Evolutionary conservation across 495 filamentous ascomycete species (phyloP), one percentile per base, ranked within the genome.

Genomic region (Oleoguttula mirabilis): DNA sequence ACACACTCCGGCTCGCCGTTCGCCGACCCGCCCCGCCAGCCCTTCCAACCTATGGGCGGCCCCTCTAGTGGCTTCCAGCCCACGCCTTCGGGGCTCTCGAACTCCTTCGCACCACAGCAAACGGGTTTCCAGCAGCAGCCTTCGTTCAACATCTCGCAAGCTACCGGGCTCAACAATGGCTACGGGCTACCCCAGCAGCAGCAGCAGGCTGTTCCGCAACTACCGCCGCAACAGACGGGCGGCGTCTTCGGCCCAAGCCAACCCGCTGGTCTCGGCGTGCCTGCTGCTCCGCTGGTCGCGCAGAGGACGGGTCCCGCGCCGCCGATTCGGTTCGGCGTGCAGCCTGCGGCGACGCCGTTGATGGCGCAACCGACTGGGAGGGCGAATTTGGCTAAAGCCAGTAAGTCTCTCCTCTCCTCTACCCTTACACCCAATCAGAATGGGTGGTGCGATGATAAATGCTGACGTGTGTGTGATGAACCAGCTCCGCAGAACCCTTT

Each of bases 261-360:
- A 31, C 42, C 51, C 4, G 4, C 30, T 14, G n/a, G 7, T 7
- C n/a, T n/a, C n/a, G n/a, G n/a, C n/a, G n/a, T n/a, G n/a, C n/a
- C n/a, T n/a, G n/a, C n/a, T n/a, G 16, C 67, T 6, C 79, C 80
- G 22, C 65, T 98, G 43, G 60, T 77, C 35, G 78, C 90, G 23
- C 90, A 98, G 61, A 80, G 87, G 68, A 98, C 90, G 2, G 90
- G 90, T 0, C 92, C 90, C n/a, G 65, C 90, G 23, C 90, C 90
- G 22, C 77, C 86, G 14, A 75, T 98, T 15, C 69, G 86, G 47
- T 98, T 98, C 55, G 90, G 90, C 17, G 80, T 94, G 33, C 66
- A 70, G 49, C 63, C 63, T 15, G 77, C 75, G 8, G 61, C 70
- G 22, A 84, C 85, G 60, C 88, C 84, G 58, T 64, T 96, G 54